phyloP scores from a whole-genome alignment of 768 basidiomycete genomes.

The Macrolepiota fuliginosa region DNA sequence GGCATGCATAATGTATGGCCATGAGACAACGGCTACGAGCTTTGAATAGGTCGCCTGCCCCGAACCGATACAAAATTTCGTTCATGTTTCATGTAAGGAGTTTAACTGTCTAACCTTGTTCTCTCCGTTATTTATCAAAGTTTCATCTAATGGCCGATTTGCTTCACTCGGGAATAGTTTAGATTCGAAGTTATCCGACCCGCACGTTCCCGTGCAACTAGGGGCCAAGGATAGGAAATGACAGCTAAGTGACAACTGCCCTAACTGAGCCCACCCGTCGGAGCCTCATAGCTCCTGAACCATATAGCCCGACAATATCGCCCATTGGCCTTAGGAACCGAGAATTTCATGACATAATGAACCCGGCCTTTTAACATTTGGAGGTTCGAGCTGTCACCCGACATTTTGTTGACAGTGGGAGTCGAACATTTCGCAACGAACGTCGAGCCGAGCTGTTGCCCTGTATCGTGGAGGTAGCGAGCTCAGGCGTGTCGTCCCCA shows the following conservation, averaged over 20 bases:
- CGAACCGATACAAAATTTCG: neutral
- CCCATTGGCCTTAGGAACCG: neutral
- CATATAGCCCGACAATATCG: constrained; percentile 7
- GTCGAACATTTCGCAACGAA: neutral
- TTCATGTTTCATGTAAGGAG: neutral
- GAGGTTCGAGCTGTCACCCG: constrained; percentile 4
- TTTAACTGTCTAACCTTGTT: neutral
- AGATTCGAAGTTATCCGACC: neutral
- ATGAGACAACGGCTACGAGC: neutral
- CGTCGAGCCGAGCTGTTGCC: neutral
- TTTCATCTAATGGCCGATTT: constrained; percentile 3
- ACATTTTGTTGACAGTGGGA: constrained; percentile 1
- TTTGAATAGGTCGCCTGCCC: neutral
- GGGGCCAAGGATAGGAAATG: neutral
- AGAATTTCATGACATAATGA: neutral
- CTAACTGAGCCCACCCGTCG: neutral
- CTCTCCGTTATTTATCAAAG: neutral
- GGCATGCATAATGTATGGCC: neutral
- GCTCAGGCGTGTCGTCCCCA: neutral
- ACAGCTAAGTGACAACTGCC: neutral
- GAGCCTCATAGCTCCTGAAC: neutral
- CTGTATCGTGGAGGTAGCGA: neutral
- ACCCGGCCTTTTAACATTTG: constrained; percentile 3
- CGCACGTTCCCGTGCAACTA: neutral
- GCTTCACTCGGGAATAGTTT: neutral